Percentiles rank a stretch among this genome's conserved stretches.
Conservation (phyloP, 352 stramenopile genomes). For the Phytopythium helicoides region DNA sequence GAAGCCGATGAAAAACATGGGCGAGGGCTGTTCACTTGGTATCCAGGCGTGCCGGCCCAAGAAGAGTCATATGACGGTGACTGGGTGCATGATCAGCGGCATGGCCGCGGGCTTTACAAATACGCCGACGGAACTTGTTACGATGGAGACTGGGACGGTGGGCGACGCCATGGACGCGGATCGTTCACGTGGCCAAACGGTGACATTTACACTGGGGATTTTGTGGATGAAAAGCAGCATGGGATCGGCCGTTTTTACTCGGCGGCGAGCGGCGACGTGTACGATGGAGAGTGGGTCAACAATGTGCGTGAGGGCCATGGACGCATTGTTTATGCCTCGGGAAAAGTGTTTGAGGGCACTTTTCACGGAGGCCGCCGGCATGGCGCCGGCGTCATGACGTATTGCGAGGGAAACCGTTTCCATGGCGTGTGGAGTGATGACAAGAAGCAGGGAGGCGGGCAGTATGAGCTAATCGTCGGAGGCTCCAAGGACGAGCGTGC, state of each 20-base stretch:
- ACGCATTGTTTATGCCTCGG: conserved; percentile 69
- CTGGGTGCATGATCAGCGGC: conserved; percentile 58
- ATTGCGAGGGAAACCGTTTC: conserved; percentile 78
- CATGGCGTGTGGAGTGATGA: conserved; percentile 87
- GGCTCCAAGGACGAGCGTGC: background rate
- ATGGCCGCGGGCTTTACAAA: conserved; percentile 58
- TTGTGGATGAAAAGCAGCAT: conserved; percentile 78
- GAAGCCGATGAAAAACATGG: conserved; percentile 52
- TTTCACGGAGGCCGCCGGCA: conserved; percentile 79
- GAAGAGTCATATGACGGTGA: conserved; percentile 81
- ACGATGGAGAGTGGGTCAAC: conserved; percentile 76
- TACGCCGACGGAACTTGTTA: conserved; percentile 67
- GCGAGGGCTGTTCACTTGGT: conserved; percentile 58
- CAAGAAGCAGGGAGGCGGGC: conserved; percentile 82
- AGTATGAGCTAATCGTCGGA: conserved; percentile 47
- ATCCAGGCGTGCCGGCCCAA: conserved; percentile 31
- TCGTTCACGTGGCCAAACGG: conserved; percentile 84
- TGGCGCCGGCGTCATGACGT: conserved; percentile 78
- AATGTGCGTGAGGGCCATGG: conserved; percentile 83
- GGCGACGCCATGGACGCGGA: conserved; percentile 73
- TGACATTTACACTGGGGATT: conserved; percentile 81
- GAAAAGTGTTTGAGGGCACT: conserved; percentile 83
- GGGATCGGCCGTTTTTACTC: conserved; percentile 70
- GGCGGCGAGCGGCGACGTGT: conserved; percentile 42
- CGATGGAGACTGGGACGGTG: conserved; percentile 58